A percentile compares a stretch with the other conserved stretches of the same genome.
Evolutionary conservation across 2,329 filamentous ascomycete genomes (phyloP).

Genomic region (Exophiala alcalophila): DNA sequence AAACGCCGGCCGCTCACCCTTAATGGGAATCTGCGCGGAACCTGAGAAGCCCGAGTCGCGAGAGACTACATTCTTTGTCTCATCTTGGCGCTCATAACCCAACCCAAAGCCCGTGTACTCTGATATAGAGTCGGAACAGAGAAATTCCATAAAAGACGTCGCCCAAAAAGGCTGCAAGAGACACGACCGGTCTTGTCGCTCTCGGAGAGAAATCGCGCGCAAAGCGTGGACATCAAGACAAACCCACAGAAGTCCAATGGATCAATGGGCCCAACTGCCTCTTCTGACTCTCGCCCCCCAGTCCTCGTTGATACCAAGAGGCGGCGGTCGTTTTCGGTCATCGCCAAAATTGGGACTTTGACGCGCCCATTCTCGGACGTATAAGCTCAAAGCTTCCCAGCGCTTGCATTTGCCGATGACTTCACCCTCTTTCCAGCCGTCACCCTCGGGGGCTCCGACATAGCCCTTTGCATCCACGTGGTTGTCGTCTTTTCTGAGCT

Average conservation of each 20-base stretch:
- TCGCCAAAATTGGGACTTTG: constrained; percentile 73
- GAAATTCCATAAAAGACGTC: no score
- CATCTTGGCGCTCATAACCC: no score
- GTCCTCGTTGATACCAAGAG: constrained; percentile 20
- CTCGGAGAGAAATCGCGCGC: no score
- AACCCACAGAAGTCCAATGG: neutral
- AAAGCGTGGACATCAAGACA: no score
- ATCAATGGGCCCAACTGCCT: constrained; percentile 29
- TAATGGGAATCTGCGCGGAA: no score
- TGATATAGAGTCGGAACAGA: no score
- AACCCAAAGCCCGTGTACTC: no score
- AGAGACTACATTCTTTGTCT: no score
- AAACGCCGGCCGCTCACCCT: no score
- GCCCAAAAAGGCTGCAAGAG: no score
- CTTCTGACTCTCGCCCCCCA: constrained; percentile 27
- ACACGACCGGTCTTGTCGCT: no score
- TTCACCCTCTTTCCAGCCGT: constrained; percentile 46
- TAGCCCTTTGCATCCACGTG: constrained; percentile 67
- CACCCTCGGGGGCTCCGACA: constrained; percentile 51
- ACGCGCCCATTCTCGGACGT: constrained; percentile 84
- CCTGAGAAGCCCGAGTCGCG: no score
- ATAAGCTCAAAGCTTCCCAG: constrained; percentile 79
- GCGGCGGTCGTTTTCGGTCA: constrained; percentile 16
- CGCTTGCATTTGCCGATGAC: constrained; percentile 58
- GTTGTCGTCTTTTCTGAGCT: constrained; percentile 70